These are phyloP conservation scores for Setaria viridis DNA, from an alignment of 202 grass and related monocot species.

Conservation along the genomic window DNA sequence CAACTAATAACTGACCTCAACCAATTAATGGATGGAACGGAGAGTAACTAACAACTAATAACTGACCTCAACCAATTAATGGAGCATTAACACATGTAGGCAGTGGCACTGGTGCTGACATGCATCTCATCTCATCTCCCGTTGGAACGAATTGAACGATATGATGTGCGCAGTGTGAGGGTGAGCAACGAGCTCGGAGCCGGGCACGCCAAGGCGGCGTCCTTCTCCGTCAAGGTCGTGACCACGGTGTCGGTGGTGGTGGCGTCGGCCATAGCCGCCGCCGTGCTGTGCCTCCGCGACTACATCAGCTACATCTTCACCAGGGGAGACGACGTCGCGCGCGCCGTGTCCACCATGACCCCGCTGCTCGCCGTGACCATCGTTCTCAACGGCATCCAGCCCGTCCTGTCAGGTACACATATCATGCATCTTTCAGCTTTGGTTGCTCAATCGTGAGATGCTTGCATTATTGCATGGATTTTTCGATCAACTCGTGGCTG, in stretches of 20 bases:
- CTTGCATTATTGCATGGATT: too few species aligned
- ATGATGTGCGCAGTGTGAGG: conserved; percentile 43
- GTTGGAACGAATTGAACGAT: not conserved
- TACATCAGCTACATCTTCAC: conserved; percentile 71
- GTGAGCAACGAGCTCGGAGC: conserved; percentile 70
- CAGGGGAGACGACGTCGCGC: conserved; percentile 50
- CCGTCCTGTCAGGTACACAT: conserved; percentile 58
- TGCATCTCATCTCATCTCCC: too few species aligned
- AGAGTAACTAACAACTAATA: too few species aligned
- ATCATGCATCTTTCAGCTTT: not conserved
- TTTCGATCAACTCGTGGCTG: not conserved
- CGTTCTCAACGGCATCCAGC: conserved; percentile 68
- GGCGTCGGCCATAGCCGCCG: conserved; percentile 27
- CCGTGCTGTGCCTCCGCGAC: conserved; percentile 45
- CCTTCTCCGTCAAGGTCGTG: conserved; percentile 59
- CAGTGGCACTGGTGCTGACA: not conserved
- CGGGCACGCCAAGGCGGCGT: conserved; percentile 51
- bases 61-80: too few species aligned
- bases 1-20: too few species aligned
- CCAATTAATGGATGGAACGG: too few species aligned
- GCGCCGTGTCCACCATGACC: conserved; percentile 55
- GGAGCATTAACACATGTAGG: not conserved
- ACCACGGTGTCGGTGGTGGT: conserved; percentile 46
- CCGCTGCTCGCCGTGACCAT: conserved; percentile 66
- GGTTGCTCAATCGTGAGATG: too few species aligned